Conservation (phyloP, 139 green algal species). For the Chlamydomonas sphaeroides region DNA sequence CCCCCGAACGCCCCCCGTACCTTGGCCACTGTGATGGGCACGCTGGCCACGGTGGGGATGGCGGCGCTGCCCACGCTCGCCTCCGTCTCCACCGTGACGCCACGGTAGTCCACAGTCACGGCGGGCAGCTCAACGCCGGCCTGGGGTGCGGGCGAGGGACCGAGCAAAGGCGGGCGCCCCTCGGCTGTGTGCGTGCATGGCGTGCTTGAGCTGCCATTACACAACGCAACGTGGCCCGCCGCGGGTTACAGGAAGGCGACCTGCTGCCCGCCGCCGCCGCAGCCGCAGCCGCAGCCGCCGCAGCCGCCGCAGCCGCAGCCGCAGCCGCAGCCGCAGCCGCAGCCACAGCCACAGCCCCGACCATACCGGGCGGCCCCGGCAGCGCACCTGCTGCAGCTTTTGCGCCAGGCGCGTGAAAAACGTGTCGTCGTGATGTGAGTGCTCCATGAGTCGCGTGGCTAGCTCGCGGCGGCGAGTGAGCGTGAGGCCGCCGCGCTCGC, state of each 20-base stretch:
- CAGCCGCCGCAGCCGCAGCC: too few species aligned
- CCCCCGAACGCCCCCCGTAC: slow-evolving; percentile 3
- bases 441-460: slow-evolving; percentile 7
- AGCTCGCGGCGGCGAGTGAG: slow-evolving; percentile 10
- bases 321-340: background rate
- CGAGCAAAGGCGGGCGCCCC: too few species aligned
- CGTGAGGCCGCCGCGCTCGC: background rate
- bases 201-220: too few species aligned
- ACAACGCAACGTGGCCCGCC: too few species aligned
- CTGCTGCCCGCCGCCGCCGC: too few species aligned
- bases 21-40: slow-evolving; percentile 54
- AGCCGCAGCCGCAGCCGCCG: too few species aligned
- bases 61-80: slow-evolving; percentile 69
- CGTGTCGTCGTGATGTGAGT: slow-evolving; percentile 8
- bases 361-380: background rate
- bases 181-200: too few species aligned
- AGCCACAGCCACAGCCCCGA: background rate
- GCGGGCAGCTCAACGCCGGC: slow-evolving; percentile 12
- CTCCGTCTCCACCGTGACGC: slow-evolving; percentile 70
- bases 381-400: background rate
- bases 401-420: slow-evolving; percentile 31
- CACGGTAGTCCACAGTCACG: slow-evolving; percentile 69
- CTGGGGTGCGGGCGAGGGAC: background rate
- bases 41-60: slow-evolving; percentile 71
- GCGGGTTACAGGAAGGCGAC: too few species aligned